A percentile compares a stretch with the other conserved stretches of the same genome.
Evolutionary conservation across 225 moss, liverwort and hornwort genomes (phyloP).

Genomic region (Physcomitrellopsis africana): DNA sequence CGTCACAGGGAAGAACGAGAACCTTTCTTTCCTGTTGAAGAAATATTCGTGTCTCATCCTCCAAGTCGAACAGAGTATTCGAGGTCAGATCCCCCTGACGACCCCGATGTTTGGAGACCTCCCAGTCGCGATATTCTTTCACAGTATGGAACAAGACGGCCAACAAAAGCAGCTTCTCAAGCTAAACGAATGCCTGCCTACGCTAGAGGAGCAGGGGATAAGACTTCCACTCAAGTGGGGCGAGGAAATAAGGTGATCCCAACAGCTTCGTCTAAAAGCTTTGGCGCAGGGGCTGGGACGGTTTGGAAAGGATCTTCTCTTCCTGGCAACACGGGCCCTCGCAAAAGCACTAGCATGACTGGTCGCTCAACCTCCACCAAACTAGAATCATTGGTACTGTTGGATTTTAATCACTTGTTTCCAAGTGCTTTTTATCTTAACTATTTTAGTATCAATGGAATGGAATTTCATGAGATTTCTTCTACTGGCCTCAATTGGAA

Average conservation of each 20-base stretch:
- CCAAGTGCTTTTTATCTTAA: neutral
- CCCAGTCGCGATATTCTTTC: constrained; percentile 81
- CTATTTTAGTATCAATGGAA: no score
- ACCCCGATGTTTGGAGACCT: constrained; percentile 99
- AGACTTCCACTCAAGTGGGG: constrained; percentile 39
- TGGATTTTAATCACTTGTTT: neutral
- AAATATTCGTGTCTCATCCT: constrained; percentile 67
- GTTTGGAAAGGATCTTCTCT: constrained; percentile 55
- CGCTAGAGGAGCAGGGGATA: constrained; percentile 63
- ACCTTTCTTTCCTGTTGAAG: constrained; percentile 73
- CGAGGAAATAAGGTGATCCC: constrained; percentile 64
- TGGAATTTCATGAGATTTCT: neutral
- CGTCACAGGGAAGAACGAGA: neutral
- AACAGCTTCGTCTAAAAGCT: constrained; percentile 58
- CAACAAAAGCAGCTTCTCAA: constrained; percentile 87
- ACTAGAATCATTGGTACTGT: constrained; percentile 82
- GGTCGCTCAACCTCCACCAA: constrained; percentile 66
- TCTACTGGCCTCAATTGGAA: constrained; percentile 15
- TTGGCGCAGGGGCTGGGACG: constrained; percentile 52
- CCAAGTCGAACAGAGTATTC: constrained; percentile 35
- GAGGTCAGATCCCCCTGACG: constrained; percentile 70
- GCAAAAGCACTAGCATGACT: constrained; percentile 53
- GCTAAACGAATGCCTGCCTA: constrained; percentile 85
- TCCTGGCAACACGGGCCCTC: constrained; percentile 52
- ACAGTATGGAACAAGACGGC: constrained; percentile 94